These are phyloP conservation scores for Sclerospora graminicola DNA, from an alignment of 352 stramenopile species.

Conservation along the genomic window DNA sequence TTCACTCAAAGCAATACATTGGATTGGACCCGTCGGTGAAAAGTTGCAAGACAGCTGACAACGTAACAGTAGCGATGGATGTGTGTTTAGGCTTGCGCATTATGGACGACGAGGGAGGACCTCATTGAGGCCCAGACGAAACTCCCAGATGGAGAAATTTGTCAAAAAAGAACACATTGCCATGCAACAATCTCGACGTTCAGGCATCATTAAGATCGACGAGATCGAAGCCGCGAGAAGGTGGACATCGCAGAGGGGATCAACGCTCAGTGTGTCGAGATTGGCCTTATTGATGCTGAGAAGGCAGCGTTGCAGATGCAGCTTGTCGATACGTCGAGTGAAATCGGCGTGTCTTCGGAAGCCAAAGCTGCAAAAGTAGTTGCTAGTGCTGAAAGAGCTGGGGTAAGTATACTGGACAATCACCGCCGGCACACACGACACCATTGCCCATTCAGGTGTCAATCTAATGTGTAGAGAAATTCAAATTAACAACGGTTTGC, in stretches of 20 bases:
- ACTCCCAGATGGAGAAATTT: constrained; percentile 28
- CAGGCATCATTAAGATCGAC: constrained; percentile 29
- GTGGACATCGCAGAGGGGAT: constrained; percentile 34
- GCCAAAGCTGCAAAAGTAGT: constrained; percentile 28
- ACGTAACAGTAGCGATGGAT: no score
- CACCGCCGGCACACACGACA: no score
- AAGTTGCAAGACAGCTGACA: no score
- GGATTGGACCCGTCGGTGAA: no score
- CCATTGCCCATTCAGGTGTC: no score
- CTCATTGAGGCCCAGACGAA: constrained; percentile 68
- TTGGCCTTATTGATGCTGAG: constrained; percentile 29
- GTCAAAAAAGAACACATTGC: constrained; percentile 29
- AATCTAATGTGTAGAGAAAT: no score
- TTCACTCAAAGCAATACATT: no score
- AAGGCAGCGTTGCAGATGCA: no score
- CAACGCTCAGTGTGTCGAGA: constrained; percentile 23
- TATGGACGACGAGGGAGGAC: constrained; percentile 75
- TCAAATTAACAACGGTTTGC: no score
- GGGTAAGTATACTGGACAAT: constrained; percentile 28
- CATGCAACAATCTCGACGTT: constrained; percentile 31
- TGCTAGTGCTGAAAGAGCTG: constrained; percentile 25
- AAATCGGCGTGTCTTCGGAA: constrained; percentile 20
- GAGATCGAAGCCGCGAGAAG: constrained; percentile 36
- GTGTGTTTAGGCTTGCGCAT: no score
- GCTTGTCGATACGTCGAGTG: constrained; percentile 18